Conservation (phyloP, 345 rosid genomes). For the Linum lewisii region DNA sequence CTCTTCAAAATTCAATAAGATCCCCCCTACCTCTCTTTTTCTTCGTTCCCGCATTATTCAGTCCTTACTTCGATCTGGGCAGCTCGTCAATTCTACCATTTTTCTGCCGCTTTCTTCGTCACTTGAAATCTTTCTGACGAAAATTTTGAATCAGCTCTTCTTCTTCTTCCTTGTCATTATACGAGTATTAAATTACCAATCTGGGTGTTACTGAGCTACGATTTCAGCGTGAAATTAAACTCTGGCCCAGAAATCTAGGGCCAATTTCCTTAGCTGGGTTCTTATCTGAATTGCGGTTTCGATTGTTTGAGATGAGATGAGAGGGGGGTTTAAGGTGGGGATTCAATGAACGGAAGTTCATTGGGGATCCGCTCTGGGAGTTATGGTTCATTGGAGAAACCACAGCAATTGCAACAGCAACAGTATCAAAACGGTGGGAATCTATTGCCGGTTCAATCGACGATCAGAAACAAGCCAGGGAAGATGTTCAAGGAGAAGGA, state of each 20-base stretch:
- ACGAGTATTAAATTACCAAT: background rate
- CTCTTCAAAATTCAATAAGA: constrained; percentile 7
- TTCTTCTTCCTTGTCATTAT: background rate
- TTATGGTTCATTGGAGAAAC: constrained; percentile 44
- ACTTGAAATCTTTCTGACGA: background rate
- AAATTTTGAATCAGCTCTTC: background rate
- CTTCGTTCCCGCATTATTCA: background rate
- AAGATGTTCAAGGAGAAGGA: constrained; percentile 74
- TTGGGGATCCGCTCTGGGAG: constrained; percentile 46
- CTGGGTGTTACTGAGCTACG: constrained; percentile 7
- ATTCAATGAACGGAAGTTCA: constrained; percentile 71
- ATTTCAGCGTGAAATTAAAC: background rate
- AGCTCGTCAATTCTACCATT: background rate
- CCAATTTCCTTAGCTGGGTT: constrained; percentile 11
- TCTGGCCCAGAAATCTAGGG: constrained; percentile 12
- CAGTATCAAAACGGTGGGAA: constrained; percentile 22
- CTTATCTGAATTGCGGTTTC: constrained; percentile 3
- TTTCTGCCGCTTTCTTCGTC: background rate
- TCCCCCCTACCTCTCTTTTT: background rate
- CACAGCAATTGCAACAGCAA: constrained; percentile 17
- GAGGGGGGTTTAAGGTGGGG: constrained; percentile 28
- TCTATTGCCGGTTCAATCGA: background rate
- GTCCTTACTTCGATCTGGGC: background rate
- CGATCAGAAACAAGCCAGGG: constrained; percentile 4
- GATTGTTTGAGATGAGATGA: constrained; percentile 17